Evolutionary conservation across 1,284 basidiomycete species (phyloP).

Genomic region (Cryptococcus jaspeensis): DNA sequence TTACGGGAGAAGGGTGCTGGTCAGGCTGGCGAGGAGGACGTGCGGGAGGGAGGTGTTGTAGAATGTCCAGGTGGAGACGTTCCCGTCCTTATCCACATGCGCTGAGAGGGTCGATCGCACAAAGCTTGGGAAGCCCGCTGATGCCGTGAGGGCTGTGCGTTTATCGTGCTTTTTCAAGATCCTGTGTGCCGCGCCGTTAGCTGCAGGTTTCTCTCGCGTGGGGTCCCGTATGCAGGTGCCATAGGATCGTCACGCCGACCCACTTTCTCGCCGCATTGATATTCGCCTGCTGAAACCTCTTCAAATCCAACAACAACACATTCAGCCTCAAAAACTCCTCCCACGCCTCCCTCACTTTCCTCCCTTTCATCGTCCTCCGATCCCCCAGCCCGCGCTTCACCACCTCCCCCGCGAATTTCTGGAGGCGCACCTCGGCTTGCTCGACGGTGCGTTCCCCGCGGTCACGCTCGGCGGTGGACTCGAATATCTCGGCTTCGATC

Average conservation of each 20-base stretch:
- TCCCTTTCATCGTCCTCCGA: slow-evolving; percentile 61
- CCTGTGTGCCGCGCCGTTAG: slow-evolving; percentile 18
- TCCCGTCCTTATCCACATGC: slow-evolving; percentile 34
- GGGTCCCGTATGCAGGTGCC: too few relatives aligned
- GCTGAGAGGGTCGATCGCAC: slow-evolving; percentile 45
- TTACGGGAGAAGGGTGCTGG: slow-evolving; percentile 73
- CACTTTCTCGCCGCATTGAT: slow-evolving; percentile 79
- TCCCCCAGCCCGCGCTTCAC: slow-evolving; percentile 63
- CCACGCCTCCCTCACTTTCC: slow-evolving; percentile 65
- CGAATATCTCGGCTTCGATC: slow-evolving; percentile 83
- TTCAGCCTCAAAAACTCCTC: slow-evolving; percentile 80
- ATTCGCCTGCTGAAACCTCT: slow-evolving; percentile 85
- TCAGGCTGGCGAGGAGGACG: slow-evolving; percentile 79
- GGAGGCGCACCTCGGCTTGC: slow-evolving; percentile 70
- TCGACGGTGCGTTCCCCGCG: slow-evolving; percentile 71
- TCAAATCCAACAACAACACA: slow-evolving; percentile 75
- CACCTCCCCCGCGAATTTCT: slow-evolving; percentile 68
- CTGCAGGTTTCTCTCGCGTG: neutral
- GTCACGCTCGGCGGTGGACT: slow-evolving; percentile 68
- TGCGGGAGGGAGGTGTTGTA: slow-evolving; percentile 65
- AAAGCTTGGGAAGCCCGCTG: slow-evolving; percentile 51
- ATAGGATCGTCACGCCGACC: slow-evolving; percentile 14
- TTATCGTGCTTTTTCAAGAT: slow-evolving; percentile 95
- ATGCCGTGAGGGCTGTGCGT: slow-evolving; percentile 60
- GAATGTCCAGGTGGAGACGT: slow-evolving; percentile 51